Evolutionary conservation across 768 basidiomycete genomes (phyloP), one percentile per base, ranked within the genome.

Genomic region (Podaxis carcinomalis): DNA sequence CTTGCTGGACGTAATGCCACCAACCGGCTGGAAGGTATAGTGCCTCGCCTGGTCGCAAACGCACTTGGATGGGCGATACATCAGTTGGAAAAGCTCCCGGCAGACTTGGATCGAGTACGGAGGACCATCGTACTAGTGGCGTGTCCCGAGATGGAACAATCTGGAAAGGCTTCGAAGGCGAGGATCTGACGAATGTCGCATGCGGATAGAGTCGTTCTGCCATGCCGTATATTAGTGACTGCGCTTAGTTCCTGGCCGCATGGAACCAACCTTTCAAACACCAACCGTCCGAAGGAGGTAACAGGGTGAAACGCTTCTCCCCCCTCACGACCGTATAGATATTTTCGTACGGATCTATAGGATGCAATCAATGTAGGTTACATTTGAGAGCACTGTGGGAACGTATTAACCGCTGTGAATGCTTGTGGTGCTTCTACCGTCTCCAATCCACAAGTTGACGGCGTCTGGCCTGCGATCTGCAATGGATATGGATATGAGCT

Each of bases 381-480:
- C 7, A 13, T 27, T 47, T 32, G 27, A 36, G 16, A 23, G 46
- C 44, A 6, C 27, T 25, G 25, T 10, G 23, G 27, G 27, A 40
- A 21, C 36, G 19, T 27, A 35, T 78, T 55, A 64, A 92, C 93
- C 94, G 68, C 85, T 90, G 70, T 98, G 95, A 49, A 96, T 81
- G 57, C 89, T 92, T 1, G 95, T 97, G 13, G 85, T 76, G 68
- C 92, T 94, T 60, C 77, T 75, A 57, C 79, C 77, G 66, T 90
- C 81, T 10, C 95, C 95, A 37, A 97, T 91, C 94, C 95, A 98
- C 19, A 98, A 68, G 69, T 97, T 97, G 2, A 93, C 93, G 4
- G 93, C 95, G 67, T 98, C 95, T 0, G 95, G 92, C 16, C 75
- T 65, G 64, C 74, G 78, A 39, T 81, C 90, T 88, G 25, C 23